Conservation (phyloP, 176 grass and related monocot genomes). For the Paspalum notatum region DNA sequence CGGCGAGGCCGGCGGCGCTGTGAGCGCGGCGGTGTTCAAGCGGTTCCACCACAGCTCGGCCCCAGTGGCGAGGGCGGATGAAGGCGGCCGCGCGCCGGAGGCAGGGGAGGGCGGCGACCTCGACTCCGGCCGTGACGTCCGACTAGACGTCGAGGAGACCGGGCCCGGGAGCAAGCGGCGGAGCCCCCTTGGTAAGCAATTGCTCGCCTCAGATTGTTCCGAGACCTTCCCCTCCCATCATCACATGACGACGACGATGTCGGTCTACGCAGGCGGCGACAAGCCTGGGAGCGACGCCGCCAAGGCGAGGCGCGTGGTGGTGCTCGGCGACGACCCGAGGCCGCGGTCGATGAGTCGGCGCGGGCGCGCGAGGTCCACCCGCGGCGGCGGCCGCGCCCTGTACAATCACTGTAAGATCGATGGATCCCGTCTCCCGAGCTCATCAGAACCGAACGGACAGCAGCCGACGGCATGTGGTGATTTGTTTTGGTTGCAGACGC, state of each 20-base stretch:
- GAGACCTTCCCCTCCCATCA: neutral
- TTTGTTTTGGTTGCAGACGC: conserved; percentile 56
- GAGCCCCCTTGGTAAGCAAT: conserved; percentile 48
- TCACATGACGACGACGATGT: neutral
- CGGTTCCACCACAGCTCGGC: conserved; percentile 65
- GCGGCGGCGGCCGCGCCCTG: conserved; percentile 40
- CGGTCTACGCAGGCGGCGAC: conserved; percentile 25
- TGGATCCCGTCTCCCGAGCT: neutral
- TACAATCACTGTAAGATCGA: conserved; percentile 90
- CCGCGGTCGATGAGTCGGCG: conserved; percentile 31
- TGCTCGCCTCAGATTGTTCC: neutral
- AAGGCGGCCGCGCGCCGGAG: neutral
- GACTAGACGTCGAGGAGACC: conserved; percentile 38
- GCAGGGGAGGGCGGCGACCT: conserved; percentile 28
- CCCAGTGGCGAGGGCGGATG: conserved; percentile 28
- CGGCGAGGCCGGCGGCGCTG: conserved; percentile 34
- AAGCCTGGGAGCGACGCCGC: neutral
- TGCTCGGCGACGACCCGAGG: conserved; percentile 81
- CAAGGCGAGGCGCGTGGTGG: conserved; percentile 46
- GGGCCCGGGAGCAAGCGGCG: conserved; percentile 63
- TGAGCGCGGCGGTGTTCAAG: conserved; percentile 65
- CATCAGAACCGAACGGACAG: neutral
- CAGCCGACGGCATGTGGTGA: neutral
- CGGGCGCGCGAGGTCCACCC: conserved; percentile 25
- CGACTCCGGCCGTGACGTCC: conserved; percentile 22